Base-by-base conservation (phyloP, 345 rosid species). In the Heritiera littoralis region DNA sequence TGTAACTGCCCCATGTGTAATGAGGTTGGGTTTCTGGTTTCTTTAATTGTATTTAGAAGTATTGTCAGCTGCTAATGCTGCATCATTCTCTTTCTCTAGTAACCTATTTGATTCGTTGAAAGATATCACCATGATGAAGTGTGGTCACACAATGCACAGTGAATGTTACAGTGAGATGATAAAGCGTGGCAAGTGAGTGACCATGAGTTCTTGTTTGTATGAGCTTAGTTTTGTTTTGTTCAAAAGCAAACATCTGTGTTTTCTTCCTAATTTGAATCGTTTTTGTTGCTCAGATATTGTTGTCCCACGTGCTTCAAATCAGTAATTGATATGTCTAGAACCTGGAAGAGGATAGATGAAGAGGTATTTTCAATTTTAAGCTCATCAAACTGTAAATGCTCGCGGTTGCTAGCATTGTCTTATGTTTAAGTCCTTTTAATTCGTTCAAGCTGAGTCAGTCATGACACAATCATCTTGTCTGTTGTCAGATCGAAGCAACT, bases 1-100 rank as follows among this genome's bases (percentile, higher is more conserved):
- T 98, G 94, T 81, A 97, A 96, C 83, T 96, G 99, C 85, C 95
- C 99, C 73, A 96, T 96, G 61, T 96, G 99, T 78, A 94, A 85
- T 28, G 99, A 96, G 98, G 98, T 96, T 66, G 30, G 84, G 64
- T 9, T 78, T 65, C 11, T 41, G 8, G 63, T 52, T 72, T 35
- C 38, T 78, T 64, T 46, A 7, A 38, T 77, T 35, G 2, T 35
- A n/a, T 46, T 17, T 55, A 14, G 30, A 11, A 35, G 30, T 45
- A 6, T 9, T 7, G 63, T 55, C 32, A n/a, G 73, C 30, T 12
- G 41, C 80, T 78, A 54, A 81, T 54, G 15, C 71, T 67, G 18
- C 15, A 58, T 5, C 55, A 3, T 43, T 72, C 43, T 74, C 52
- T 81, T 75, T 76, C 69, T 85, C 83, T 83, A 96, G 98, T 96